Conservation (phyloP, 345 rosid genomes). For the Brassica rapa region DNA sequence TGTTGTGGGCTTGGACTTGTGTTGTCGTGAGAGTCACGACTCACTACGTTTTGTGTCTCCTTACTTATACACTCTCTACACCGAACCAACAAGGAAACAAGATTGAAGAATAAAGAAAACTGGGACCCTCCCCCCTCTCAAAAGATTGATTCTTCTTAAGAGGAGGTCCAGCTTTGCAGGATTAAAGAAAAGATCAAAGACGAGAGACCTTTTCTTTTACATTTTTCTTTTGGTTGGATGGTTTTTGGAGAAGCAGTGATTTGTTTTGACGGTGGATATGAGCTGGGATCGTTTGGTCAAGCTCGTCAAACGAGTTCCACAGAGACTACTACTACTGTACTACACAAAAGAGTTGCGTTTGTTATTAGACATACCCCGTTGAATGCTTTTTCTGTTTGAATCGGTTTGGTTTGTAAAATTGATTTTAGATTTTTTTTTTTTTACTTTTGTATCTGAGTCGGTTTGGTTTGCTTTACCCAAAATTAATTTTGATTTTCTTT, state of each 20-base stretch:
- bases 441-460: background rate
- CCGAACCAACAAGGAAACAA: background rate
- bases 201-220: conserved; percentile 16
- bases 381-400: too few species aligned
- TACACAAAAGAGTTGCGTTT: too few species aligned
- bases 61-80: background rate
- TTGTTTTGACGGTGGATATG: conserved; percentile 10
- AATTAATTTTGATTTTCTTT: background rate
- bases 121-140: conserved; percentile 27
- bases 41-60: too few species aligned
- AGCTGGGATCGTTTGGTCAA: conserved; percentile 9
- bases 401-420: too few species aligned
- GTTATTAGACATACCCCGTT: too few species aligned
- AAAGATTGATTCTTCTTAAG: conserved; percentile 27
- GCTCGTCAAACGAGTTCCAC: background rate
- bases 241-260: conserved; percentile 19
- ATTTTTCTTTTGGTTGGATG: conserved; percentile 3
- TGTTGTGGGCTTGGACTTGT: too few species aligned
- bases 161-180: conserved; percentile 21
- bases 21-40: too few species aligned
- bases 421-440: too few species aligned
- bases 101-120: conserved; percentile 23
- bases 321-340: too few species aligned
- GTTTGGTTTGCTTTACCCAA: background rate
- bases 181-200: conserved; percentile 31